A percentile compares a stretch with the other conserved stretches of the same genome.
Conservation (phyloP, 179 eudicot genomes). For the Spinacia oleracea region DNA sequence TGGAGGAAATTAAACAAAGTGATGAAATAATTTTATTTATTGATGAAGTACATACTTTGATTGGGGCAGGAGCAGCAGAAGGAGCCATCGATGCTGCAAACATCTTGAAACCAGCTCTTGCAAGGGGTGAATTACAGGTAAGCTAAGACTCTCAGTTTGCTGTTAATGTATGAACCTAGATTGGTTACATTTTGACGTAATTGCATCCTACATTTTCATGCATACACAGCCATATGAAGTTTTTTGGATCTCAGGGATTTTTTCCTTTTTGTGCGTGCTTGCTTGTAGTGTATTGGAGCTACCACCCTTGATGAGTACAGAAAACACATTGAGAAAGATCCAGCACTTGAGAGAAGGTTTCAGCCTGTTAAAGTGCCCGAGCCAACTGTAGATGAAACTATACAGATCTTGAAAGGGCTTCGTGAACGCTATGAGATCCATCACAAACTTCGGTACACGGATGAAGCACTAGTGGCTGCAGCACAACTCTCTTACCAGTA, state of each 20-base stretch:
- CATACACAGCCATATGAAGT: not conserved
- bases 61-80: slow-evolving; percentile 98
- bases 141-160: not conserved
- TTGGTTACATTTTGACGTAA: not conserved
- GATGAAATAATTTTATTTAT: slow-evolving; percentile 82
- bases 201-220: not conserved
- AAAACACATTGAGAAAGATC: slow-evolving; percentile 93
- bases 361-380: slow-evolving; percentile 96
- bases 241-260: not conserved
- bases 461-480: slow-evolving; percentile 82
- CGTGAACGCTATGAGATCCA: slow-evolving; percentile 90
- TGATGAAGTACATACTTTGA: slow-evolving; percentile 91
- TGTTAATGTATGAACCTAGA: not conserved
- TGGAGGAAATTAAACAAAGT: slow-evolving; percentile 85
- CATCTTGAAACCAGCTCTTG: slow-evolving; percentile 94
- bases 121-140: slow-evolving; percentile 97
- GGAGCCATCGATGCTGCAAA: slow-evolving; percentile 99
- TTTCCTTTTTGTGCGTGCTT: not conserved
- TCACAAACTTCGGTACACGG: slow-evolving; percentile 85
- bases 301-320: slow-evolving; percentile 95
- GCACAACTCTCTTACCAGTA: slow-evolving; percentile 76
- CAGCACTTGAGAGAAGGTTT: slow-evolving; percentile 87
- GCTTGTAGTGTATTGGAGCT: slow-evolving; percentile 78
- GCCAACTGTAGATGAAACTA: slow-evolving; percentile 87
- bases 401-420: slow-evolving; percentile 82